phyloP scores from a whole-genome alignment of 805 yeast species.

The Sporopachydermia lactativora region DNA sequence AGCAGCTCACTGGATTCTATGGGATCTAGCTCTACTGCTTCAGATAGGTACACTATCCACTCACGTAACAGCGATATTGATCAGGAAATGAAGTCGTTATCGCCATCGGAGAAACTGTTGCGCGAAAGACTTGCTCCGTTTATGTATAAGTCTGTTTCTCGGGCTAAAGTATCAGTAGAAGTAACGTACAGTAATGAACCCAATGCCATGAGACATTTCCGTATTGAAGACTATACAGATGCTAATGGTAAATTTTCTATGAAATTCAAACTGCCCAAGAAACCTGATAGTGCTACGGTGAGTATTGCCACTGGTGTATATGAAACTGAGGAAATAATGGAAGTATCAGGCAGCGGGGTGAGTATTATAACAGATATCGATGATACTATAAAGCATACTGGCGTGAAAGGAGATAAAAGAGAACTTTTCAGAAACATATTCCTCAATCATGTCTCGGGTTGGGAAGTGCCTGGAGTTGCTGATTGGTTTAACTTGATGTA shows the following conservation, averaged over 20 bases:
- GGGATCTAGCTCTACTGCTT: too few species aligned
- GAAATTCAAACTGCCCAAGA: constrained; percentile 4
- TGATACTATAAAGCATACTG: constrained; percentile 85
- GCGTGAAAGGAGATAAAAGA: constrained; percentile 79
- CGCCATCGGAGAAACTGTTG: constrained; percentile 31
- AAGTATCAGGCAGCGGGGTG: constrained; percentile 28
- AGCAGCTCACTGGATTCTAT: too few species aligned
- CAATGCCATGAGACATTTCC: constrained; percentile 6
- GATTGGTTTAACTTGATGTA: constrained; percentile 51
- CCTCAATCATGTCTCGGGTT: constrained; percentile 45
- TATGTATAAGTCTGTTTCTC: constrained; percentile 50
- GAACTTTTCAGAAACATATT: constrained; percentile 70
- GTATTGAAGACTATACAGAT: not conserved
- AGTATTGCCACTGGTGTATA: not conserved
- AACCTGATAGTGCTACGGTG: not conserved
- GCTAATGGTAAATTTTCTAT: not conserved
- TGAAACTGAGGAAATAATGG: constrained; percentile 1
- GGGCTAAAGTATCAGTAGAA: constrained; percentile 36
- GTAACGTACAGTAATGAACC: constrained; percentile 16
- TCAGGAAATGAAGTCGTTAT: constrained; percentile 9
- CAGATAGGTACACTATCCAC: constrained; percentile 8
- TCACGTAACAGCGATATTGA: constrained; percentile 1
- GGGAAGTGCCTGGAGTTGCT: constrained; percentile 63
- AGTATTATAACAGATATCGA: constrained; percentile 85
- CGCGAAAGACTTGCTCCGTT: constrained; percentile 57